phyloP scores from a whole-genome alignment of 163 green algal species.

The Chloromonas sp. region DNA sequence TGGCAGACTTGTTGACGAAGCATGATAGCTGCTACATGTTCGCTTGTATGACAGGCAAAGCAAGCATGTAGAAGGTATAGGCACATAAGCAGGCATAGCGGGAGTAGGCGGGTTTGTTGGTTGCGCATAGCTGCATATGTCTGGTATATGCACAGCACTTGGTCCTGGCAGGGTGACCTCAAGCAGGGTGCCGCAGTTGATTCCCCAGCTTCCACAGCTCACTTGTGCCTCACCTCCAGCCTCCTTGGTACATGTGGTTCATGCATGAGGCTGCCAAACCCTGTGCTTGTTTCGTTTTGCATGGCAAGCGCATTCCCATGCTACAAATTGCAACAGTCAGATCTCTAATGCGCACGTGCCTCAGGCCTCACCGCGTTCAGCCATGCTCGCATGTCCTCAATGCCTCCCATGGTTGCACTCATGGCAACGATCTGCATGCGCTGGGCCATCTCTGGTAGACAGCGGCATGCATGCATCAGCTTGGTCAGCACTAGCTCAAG shows the following conservation, averaged over 20 bases:
- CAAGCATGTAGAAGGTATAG: neutral
- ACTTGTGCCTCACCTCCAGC: too few relatives aligned
- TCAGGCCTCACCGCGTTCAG: slow-evolving; percentile 48
- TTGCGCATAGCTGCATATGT: neutral
- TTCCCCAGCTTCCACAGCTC: too few relatives aligned
- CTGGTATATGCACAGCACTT: neutral
- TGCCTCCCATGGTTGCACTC: slow-evolving; percentile 75
- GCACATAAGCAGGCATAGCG: neutral
- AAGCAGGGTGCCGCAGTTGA: too few relatives aligned
- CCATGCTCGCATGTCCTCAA: slow-evolving; percentile 67
- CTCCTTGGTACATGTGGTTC: too few relatives aligned
- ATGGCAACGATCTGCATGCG: slow-evolving; percentile 82
- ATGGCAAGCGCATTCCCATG: too few relatives aligned
- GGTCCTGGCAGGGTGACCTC: neutral
- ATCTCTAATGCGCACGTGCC: neutral
- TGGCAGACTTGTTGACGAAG: too few relatives aligned
- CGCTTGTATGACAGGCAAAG: neutral
- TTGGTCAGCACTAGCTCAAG: slow-evolving; percentile 85
- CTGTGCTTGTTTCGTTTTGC: too few relatives aligned
- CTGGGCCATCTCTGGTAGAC: neutral
- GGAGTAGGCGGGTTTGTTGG: neutral
- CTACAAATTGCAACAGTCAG: too few relatives aligned
- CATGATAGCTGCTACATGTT: neutral
- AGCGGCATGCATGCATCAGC: slow-evolving; percentile 28
- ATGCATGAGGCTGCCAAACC: too few relatives aligned